Base-by-base conservation (phyloP, 768 basidiomycete species). In the Xanthoconium purpureum region DNA sequence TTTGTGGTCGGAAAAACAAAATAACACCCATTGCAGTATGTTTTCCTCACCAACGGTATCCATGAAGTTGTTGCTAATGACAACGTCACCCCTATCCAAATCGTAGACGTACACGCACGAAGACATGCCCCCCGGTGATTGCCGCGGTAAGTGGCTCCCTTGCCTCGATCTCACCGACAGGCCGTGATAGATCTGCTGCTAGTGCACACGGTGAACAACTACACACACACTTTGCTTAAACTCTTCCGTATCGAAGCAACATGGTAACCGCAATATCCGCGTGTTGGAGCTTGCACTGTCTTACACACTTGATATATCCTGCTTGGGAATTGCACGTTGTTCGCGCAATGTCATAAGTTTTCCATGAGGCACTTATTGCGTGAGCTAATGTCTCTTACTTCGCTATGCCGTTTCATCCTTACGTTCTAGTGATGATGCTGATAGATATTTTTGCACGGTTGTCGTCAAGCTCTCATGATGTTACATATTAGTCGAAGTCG, bases 1-100 rank as follows among this genome's bases (percentile, higher is more conserved):
- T 4, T 24, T 4, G 24, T 24, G 4, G 24, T 24, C 24, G 24
- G 24, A 24, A 24, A 24, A 24, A 24, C 24, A 24, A 24, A 24
- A 24, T 24, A 24, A 24, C 24, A 2, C 24, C 24, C 24, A 24
- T 39, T n/a, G 29, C 30, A n/a, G 30, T 33, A 29, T 44, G 12
- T 9, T 20, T 35, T 47, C 12, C 18, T 35, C 18, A 35, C 33
- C 17, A 33, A 24, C 12, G 46, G 14, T 13, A 28, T 53, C 32
- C 29, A 50, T 50, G 28, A 57, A 17, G 46, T 36, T n/a, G 58
- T 63, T 55, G 49, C 47, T 50, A 51, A 50, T 55, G 58, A 47
- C 63, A 55, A 56, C 55, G 30, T 49, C 35, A 46, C 15, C 48
- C 32, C 53, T 35, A 24, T 45, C 44, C 18, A 36, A 14, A 42